Conservation (phyloP, 2,329 filamentous ascomycete species). For the Diplodia seriata region DNA sequence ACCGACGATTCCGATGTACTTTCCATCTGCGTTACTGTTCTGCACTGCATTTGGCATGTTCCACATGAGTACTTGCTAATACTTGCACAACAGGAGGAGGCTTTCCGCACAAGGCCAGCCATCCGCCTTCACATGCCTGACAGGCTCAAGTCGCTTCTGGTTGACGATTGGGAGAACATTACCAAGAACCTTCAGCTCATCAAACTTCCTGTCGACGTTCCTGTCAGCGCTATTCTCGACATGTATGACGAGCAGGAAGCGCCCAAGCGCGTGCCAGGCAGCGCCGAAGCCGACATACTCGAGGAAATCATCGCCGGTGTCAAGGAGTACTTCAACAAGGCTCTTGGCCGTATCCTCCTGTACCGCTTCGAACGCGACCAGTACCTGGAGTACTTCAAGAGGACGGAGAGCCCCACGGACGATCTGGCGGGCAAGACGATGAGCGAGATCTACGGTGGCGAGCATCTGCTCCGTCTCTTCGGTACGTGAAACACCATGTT, state of each 20-base stretch:
- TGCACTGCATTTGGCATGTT: not conserved
- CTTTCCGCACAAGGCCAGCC: slow-evolving; percentile 81
- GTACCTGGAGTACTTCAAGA: slow-evolving; percentile 77
- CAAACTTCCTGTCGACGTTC: slow-evolving; percentile 76
- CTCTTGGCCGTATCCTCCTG: slow-evolving; percentile 83
- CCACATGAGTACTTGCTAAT: not conserved
- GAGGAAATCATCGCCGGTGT: slow-evolving; percentile 88
- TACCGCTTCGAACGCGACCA: slow-evolving; percentile 95
- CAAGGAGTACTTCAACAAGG: slow-evolving; percentile 92
- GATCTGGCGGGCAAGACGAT: slow-evolving; percentile 73
- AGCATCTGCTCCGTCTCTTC: slow-evolving; percentile 87
- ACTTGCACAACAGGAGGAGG: slow-evolving; percentile 73
- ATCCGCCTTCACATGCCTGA: slow-evolving; percentile 89
- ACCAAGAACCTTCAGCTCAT: slow-evolving; percentile 94
- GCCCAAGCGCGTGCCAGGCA: slow-evolving; percentile 68
- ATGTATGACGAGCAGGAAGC: slow-evolving; percentile 78
- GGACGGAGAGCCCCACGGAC: slow-evolving; percentile 67
- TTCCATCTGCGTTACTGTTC: not conserved
- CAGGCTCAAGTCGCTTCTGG: slow-evolving; percentile 86
- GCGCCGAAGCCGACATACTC: slow-evolving; percentile 80
- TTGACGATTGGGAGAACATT: slow-evolving; percentile 98
- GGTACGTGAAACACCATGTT: slow-evolving; percentile 62
- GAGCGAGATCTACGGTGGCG: slow-evolving; percentile 86
- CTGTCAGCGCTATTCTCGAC: slow-evolving; percentile 78
- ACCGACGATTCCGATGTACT: not conserved